These are phyloP conservation scores for Austroboletus olivaceoglutinosus DNA, from an alignment of 1,284 basidiomycete genomes.

Conservation along the genomic window DNA sequence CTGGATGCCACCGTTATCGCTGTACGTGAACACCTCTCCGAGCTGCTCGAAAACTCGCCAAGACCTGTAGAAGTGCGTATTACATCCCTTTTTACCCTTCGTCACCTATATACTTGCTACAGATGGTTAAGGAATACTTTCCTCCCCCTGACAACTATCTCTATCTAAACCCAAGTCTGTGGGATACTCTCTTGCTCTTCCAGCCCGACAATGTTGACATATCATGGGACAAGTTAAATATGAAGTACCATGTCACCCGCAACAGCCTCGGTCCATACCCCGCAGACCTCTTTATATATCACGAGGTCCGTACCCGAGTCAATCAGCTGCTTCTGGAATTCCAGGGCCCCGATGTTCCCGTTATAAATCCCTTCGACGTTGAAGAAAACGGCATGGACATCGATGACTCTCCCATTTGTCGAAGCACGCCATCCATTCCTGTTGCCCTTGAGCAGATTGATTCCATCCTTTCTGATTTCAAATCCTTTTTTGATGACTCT, in stretches of 20 bases:
- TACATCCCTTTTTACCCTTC: background rate
- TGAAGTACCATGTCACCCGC: constrained; percentile 59
- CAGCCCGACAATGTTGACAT: constrained; percentile 43
- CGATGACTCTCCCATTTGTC: constrained; percentile 16
- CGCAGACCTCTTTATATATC: constrained; percentile 61
- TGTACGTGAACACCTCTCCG: constrained; percentile 62
- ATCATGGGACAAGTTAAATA: constrained; percentile 54
- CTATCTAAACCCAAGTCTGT: constrained; percentile 56
- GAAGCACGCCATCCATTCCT: constrained; percentile 27
- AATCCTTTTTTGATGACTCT: constrained; percentile 47
- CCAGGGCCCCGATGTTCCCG: constrained; percentile 10
- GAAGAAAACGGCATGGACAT: constrained; percentile 28
- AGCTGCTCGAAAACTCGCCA: constrained; percentile 59
- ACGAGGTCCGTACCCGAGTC: constrained; percentile 54
- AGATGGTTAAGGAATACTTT: constrained; percentile 61
- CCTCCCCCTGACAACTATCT: constrained; percentile 49
- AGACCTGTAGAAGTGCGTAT: constrained; percentile 61
- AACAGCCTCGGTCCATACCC: constrained; percentile 51
- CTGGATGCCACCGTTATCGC: constrained; percentile 72
- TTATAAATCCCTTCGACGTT: constrained; percentile 12
- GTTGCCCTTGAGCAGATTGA: constrained; percentile 45
- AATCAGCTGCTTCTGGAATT: constrained; percentile 37
- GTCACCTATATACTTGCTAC: background rate
- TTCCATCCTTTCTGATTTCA: constrained; percentile 51
- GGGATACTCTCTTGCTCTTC: constrained; percentile 51